phyloP scores from a whole-genome alignment of 805 yeast species.

The Candida palmyrensis region DNA sequence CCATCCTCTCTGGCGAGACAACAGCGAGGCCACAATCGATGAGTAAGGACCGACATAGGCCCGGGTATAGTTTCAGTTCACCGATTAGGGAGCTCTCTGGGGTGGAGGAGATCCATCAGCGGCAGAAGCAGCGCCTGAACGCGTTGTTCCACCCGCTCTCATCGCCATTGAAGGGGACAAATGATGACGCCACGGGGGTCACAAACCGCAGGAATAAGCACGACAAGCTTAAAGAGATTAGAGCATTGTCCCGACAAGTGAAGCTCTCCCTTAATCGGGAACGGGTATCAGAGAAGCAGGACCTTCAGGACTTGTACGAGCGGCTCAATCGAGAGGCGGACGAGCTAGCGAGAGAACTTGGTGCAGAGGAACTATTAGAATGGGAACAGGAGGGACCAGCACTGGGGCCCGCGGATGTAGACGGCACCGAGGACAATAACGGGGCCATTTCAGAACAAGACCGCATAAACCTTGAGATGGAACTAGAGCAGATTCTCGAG shows the following conservation, averaged over 20 bases:
- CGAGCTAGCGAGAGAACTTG: constrained; percentile 12
- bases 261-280: constrained; percentile 13
- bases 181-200: constrained; percentile 2
- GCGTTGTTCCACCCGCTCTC: constrained; percentile 13
- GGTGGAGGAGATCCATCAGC: constrained; percentile 12
- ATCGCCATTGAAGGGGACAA: constrained; percentile 6
- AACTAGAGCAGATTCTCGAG: constrained; percentile 5
- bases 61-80: constrained; percentile 7
- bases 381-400: constrained; percentile 20
- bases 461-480: constrained; percentile 4
- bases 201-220: constrained; percentile 17
- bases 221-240: constrained; percentile 16
- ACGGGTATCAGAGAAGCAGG: constrained; percentile 13
- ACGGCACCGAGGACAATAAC: not conserved
- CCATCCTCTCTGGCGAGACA: no score
- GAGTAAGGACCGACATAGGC: no score
- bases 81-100: no score
- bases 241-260: constrained; percentile 21
- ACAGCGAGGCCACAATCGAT: no score
- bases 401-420: constrained; percentile 17
- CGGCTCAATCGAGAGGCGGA: constrained; percentile 8
- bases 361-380: constrained; percentile 16
- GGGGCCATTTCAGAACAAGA: constrained; percentile 1
- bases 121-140: constrained; percentile 14
- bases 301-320: constrained; percentile 6